These are phyloP conservation scores for Aquilaria agallochum DNA, from an alignment of 441 rosid genomes.

Conservation along the genomic window DNA sequence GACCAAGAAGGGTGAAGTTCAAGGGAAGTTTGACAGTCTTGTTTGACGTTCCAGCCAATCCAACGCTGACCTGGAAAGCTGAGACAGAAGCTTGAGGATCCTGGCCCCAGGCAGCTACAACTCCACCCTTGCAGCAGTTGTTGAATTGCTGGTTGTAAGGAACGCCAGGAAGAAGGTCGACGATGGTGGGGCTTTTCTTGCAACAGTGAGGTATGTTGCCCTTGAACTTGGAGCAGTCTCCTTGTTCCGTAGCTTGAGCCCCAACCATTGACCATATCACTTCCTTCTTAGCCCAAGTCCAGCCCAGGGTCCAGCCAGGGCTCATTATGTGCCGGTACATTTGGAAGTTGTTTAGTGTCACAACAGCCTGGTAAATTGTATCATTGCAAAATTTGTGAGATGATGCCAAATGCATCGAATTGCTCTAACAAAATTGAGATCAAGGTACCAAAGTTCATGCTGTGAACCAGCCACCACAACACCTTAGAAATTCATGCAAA, in stretches of 20 bases:
- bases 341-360: slow-evolving; percentile 74
- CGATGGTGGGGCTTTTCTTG: slow-evolving; percentile 65
- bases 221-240: slow-evolving; percentile 91
- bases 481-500: no score
- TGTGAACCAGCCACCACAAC: no score
- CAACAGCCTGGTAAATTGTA: slow-evolving; percentile 46
- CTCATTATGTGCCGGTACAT: slow-evolving; percentile 64
- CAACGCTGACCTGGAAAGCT: slow-evolving; percentile 68
- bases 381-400: no score
- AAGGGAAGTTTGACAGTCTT: slow-evolving; percentile 81
- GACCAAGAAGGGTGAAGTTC: slow-evolving; percentile 83
- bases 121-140: slow-evolving; percentile 94
- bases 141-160: slow-evolving; percentile 72
- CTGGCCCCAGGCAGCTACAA: slow-evolving; percentile 70
- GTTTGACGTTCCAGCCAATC: slow-evolving; percentile 71
- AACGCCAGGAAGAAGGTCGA: slow-evolving; percentile 69
- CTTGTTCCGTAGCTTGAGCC: slow-evolving; percentile 89
- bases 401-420: no score
- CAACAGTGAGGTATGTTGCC: slow-evolving; percentile 80
- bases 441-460: no score
- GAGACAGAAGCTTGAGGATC: slow-evolving; percentile 67
- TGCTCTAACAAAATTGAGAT: no score
- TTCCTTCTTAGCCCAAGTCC: slow-evolving; percentile 93
- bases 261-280: slow-evolving; percentile 80
- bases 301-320: slow-evolving; percentile 88